Base-by-base conservation (phyloP, 2,329 filamentous ascomycete genomes). In the Paraphoma sp. region DNA sequence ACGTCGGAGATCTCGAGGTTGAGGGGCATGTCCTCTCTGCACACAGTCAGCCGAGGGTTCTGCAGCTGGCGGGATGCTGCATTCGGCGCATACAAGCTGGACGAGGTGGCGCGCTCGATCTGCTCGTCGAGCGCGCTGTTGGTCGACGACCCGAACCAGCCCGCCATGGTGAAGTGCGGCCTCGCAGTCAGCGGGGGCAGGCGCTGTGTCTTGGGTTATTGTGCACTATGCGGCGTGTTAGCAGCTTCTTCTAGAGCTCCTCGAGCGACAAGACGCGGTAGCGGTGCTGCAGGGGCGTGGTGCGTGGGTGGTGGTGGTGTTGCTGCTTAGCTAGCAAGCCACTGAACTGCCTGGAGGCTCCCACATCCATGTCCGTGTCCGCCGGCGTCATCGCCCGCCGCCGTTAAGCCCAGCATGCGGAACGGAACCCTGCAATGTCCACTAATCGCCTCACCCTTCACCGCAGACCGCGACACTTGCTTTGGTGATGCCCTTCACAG, bases 1-100 rank as follows among this genome's bases (percentile, higher is more conserved):
- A 96, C 84, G 81, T 99, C 95, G 77, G 94, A 97, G 69, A 99
- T 98, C 79, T 99, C 95, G 72, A 99, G 88, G 76, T 98, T 98
- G 67, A 97, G 87, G 41, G 95, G 90, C 76, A 99, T 98, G 74
- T 99, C 94, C 80, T 99, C 93, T 67, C 92, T 96, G 69, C 6
- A 17, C 14, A 8, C 16, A 17, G 55, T 69, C 48, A 72, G 65
- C 55, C 54, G 2, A 10, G 12, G 10, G 1, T 8, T 3, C 47
- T 10, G 12, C 41, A 54, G 48, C 59, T 54, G 6, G 23, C 2
- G 16, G 18, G 4, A 33, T 23, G 9, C 3, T 18, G 38, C 12
- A 18, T 16, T 3, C 4, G 10, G 14, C 11, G 49, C 65, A 62
- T 86, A 97, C 90, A 99, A 84, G 79, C 93, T 98, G 74, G 92